Evolutionary conservation across 2,329 filamentous ascomycete species (phyloP).

Genomic region (Talaromyces islandicus): DNA sequence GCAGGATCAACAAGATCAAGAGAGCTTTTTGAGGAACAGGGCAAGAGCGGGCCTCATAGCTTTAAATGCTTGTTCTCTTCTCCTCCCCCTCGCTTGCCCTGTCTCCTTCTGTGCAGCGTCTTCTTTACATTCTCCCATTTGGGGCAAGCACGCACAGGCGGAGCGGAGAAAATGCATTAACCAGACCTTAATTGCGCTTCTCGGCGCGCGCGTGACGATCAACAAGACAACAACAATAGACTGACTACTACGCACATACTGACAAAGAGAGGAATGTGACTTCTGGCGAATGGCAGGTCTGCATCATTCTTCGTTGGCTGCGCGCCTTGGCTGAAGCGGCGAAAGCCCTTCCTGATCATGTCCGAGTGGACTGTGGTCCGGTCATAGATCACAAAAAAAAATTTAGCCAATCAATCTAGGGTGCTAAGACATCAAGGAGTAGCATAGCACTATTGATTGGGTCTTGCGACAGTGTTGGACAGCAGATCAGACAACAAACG

Average conservation of each 20-base stretch:
- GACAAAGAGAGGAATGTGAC: not conserved
- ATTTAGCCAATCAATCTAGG: too few species aligned
- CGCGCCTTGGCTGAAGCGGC: not conserved
- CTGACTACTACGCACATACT: not conserved
- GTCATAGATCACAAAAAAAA: not conserved
- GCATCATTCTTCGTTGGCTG: not conserved
- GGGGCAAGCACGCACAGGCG: not conserved
- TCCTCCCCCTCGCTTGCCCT: not conserved
- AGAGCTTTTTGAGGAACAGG: not conserved
- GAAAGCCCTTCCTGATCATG: not conserved
- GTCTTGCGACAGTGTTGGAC: not conserved
- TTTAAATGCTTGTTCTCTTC: slow-evolving; percentile 2
- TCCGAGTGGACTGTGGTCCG: not conserved
- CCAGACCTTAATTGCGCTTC: not conserved
- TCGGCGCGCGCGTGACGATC: slow-evolving; percentile 11
- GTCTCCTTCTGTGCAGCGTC: not conserved
- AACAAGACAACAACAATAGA: not conserved
- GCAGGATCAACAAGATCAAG: not conserved
- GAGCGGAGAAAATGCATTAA: not conserved
- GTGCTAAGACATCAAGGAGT: not conserved
- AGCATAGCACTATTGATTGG: not conserved
- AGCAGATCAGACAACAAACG: not conserved
- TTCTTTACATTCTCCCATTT: not conserved
- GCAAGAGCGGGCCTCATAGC: not conserved
- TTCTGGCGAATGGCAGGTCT: not conserved